Conservation (phyloP, 768 basidiomycete genomes). For the Russula virescens region DNA sequence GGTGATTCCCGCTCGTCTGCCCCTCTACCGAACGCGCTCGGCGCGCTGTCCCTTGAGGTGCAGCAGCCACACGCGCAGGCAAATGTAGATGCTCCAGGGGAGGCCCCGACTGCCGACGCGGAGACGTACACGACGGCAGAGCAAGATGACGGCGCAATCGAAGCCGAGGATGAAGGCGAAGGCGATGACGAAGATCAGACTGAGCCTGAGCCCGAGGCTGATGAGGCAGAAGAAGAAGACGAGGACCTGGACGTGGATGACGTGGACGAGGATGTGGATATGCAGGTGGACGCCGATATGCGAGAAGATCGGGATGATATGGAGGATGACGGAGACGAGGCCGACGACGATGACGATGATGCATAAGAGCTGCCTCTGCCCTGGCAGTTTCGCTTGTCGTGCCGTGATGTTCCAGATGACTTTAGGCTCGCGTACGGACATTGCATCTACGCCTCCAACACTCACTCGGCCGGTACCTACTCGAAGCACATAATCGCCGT, state of each 20-base stretch:
- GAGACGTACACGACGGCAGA: no score
- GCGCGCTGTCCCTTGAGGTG: constrained; percentile 23
- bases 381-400: no score
- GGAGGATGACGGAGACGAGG: constrained; percentile 3
- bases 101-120: constrained; percentile 14
- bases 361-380: no score
- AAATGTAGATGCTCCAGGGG: background rate
- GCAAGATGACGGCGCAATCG: constrained; percentile 31
- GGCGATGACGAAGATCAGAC: constrained; percentile 24
- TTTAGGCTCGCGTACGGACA: background rate
- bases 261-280: constrained; percentile 10
- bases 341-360: background rate
- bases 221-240: constrained; percentile 3
- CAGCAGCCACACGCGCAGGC: constrained; percentile 16
- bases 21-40: constrained; percentile 19
- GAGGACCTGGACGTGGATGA: background rate
- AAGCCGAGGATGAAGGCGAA: constrained; percentile 27
- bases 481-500: no score
- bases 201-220: constrained; percentile 2
- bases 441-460: no score
- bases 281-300: constrained; percentile 4
- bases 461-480: no score
- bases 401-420: no score
- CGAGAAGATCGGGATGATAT: constrained; percentile 1
- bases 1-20: constrained; percentile 17